phyloP scores from a whole-genome alignment of 2,329 filamentous ascomycete genomes.

The Penicillium hordei region DNA sequence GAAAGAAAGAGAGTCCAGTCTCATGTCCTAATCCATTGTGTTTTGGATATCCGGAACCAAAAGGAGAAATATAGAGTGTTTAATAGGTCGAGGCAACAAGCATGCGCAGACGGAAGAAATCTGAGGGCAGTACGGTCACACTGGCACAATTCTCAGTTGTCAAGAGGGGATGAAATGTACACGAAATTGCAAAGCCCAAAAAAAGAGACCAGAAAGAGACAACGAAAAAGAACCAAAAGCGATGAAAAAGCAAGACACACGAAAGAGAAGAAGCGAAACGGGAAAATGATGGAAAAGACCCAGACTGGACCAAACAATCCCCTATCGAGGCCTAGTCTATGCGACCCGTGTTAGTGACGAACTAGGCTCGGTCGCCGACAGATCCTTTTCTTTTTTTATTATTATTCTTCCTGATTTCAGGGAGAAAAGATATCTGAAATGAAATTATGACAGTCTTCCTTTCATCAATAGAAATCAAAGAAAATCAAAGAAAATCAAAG shows the following conservation, averaged over 20 bases:
- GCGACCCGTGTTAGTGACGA: conserved; percentile 25
- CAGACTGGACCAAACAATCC: conserved; percentile 22
- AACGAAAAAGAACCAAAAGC: neutral
- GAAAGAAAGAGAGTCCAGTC: conserved; percentile 3
- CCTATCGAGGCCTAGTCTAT: conserved; percentile 26
- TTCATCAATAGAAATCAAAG: neutral
- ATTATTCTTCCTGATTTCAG: neutral
- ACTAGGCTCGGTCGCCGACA: conserved; percentile 9
- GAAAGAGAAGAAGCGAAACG: conserved; percentile 16
- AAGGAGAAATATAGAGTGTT: neutral
- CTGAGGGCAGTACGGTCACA: conserved; percentile 10
- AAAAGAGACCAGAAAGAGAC: neutral
- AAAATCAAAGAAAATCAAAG: neutral
- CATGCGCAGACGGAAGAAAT: conserved; percentile 8
- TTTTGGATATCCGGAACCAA: conserved; percentile 6
- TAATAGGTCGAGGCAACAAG: conserved; percentile 9
- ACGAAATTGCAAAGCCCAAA: neutral
- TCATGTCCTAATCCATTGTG: conserved; percentile 23
- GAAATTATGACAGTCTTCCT: neutral
- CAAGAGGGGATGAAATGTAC: neutral
- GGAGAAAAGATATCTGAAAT: neutral
- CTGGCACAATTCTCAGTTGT: neutral
- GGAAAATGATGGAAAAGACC: conserved; percentile 19
- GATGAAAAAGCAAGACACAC: neutral
- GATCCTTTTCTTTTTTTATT: neutral